Base-by-base conservation (phyloP, 306 rosid species). In the Castanea crenata region DNA sequence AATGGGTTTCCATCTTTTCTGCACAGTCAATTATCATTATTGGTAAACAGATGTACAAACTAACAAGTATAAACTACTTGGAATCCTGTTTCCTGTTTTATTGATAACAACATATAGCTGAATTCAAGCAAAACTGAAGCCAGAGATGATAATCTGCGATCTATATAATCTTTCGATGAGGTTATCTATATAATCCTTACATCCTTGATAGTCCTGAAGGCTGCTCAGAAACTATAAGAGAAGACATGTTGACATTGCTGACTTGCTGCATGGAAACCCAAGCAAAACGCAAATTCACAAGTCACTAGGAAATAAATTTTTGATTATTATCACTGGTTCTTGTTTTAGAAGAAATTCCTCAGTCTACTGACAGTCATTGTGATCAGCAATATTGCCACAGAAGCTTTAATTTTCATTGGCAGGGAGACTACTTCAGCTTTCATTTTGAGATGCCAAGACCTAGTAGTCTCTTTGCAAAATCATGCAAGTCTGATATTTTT, bases 1-100 rank as follows among this genome's bases (percentile, higher is more conserved):
- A 92, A 92, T 16, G 74, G 97, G 81, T 94, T 92, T 86, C 98
- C 98, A 83, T 88, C 93, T 68, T 79, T 88, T 76, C 98, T 94
- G 98, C 86, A 85, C 27, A 55, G 77, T 23, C 71, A 35, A 79
- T 76, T 59, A 79, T 49, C 76, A 71, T 55, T 62, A 76, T 78
- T 79, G 52, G 67, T 67, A 74, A 81, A 68, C 44, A 80, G 64
- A 78, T 74, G 55, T 35, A 64, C 80, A 75, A 77, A 74, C 23
- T 21, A 51, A 71, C 52, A 82, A 10, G 51, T 38, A 63, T 38
- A 13, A 15, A 65, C 55, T 59, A 69, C 38, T 32, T 63, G n/a
- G 31, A 57, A 64, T 65, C 29, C 67, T 25, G 4, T 65, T 70
- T 79, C 16, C 25, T 77, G 52, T 21, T 51, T 25, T n/a, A 19